Base-by-base conservation (phyloP, 2,329 filamentous ascomycete genomes). In the Fusarium multiceps region DNA sequence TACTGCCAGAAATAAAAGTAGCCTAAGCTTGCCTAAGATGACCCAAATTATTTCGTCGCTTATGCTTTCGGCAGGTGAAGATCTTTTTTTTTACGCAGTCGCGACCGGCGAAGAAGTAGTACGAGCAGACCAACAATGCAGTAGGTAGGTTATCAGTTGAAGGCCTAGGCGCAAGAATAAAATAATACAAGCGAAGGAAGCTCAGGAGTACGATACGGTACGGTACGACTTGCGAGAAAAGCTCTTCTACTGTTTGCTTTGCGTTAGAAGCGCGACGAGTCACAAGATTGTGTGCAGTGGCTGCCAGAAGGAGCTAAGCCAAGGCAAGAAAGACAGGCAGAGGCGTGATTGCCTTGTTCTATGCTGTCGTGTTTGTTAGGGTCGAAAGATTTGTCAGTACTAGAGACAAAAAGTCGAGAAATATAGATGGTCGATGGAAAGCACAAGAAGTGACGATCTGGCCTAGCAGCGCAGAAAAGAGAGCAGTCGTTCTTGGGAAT, bases 181-280 rank as follows among this genome's bases (percentile, higher is more conserved):
- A 51, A 51, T 40, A 63, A 74, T 74, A 72, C 74, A 68, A 72
- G 41, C 68, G 58, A 68, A 74, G 60, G 68, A 58, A 76, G 68
- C 68, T 75, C 67, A 75, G 63, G 65, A 71, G 72, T 73, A 74
- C 67, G 69, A 57, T 65, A 74, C 48, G 61, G 59, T 73, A 69
- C 51, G 63, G 59, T 70, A 72, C 60, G 69, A 63, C 67, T 74
- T 74, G 67, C 59, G 59, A 72, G 55, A 74, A 63, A 66, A 69
- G 59, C 60, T 69, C 72, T 75, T 76, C 74, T 76, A 76, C 74
- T 76, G 72, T 70, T 59, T 61, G 48, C 45, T 50, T 66, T 73
- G 68, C 65, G 67, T 73, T 66, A 66, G 68, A 55, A 64, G 70
- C 71, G 66, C 72, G 71, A 72, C 70, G 58, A 72, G 72, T 75